phyloP scores from a whole-genome alignment of 768 basidiomycete genomes.

The Tylopilus rubrobrunneus region DNA sequence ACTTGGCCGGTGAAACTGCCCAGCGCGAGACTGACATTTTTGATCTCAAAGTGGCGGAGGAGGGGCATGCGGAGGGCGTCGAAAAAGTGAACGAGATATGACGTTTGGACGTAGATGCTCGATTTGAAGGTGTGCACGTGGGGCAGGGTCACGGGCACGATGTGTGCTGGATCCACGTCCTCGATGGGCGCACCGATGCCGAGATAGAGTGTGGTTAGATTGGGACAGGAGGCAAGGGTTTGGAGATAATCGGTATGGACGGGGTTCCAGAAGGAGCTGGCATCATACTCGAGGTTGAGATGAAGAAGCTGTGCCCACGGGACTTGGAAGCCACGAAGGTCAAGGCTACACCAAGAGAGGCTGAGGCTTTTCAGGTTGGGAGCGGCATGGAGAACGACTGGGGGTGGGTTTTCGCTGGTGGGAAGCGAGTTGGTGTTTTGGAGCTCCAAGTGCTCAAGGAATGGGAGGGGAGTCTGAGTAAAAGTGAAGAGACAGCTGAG shows the following conservation, averaged over 20 bases:
- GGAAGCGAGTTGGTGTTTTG: constrained; percentile 26
- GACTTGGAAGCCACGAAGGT: constrained; percentile 23
- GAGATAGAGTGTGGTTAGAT: constrained; percentile 25
- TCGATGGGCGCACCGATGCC: constrained; percentile 22
- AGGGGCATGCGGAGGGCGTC: constrained; percentile 23
- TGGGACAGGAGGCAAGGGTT: constrained; percentile 23
- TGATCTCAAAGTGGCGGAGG: constrained; percentile 24
- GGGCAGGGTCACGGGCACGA: constrained; percentile 24
- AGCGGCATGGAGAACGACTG: constrained; percentile 23
- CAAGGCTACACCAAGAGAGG: constrained; percentile 27
- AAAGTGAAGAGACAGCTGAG: constrained; percentile 27
- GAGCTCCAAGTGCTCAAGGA: constrained; percentile 24
- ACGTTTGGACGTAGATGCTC: constrained; percentile 26
- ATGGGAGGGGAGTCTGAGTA: constrained; percentile 22
- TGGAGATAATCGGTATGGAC: constrained; percentile 27
- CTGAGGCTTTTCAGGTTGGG: constrained; percentile 26
- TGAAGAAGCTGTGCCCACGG: constrained; percentile 29
- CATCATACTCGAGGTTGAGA: constrained; percentile 27
- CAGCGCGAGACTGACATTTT: constrained; percentile 28
- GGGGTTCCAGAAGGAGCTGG: constrained; percentile 27
- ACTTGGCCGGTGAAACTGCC: constrained; percentile 24
- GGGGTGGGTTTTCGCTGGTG: constrained; percentile 22
- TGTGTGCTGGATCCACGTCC: constrained; percentile 10
- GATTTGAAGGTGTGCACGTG: constrained; percentile 26
- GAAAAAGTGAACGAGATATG: constrained; percentile 24